A percentile compares a stretch with the other conserved stretches of the same genome.
phyloP scores from a whole-genome alignment of 192 early-diverging fungal species.

The Podochytrium sp. region DNA sequence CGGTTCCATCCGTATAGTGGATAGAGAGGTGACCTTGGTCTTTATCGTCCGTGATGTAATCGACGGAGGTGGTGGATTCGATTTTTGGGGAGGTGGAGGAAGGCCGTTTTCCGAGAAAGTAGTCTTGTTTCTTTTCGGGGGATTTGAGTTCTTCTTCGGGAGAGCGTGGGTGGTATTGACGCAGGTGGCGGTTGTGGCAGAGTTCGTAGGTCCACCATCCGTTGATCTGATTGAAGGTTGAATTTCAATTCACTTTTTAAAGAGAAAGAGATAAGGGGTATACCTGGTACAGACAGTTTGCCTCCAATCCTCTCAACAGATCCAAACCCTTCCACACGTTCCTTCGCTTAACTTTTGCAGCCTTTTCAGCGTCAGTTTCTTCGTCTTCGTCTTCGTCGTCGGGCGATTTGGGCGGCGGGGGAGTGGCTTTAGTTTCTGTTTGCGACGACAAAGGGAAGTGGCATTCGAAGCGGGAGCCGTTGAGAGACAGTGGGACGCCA shows the following conservation, averaged over 20 bases:
- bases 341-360: neutral
- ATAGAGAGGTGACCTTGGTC: constrained; percentile 65
- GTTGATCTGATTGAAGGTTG: constrained; percentile 7
- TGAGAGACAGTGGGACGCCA: neutral
- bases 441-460: neutral
- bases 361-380: neutral
- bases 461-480: neutral
- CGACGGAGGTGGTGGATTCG: neutral
- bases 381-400: neutral
- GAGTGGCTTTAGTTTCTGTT: neutral
- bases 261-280: neutral
- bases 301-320: neutral
- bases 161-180: constrained; percentile 62
- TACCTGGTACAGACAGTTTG: constrained; percentile 1
- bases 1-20: constrained; percentile 72
- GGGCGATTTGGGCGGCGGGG: neutral
- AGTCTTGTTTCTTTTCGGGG: constrained; percentile 32
- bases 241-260: neutral
- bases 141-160: constrained; percentile 36
- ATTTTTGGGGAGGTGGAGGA: neutral
- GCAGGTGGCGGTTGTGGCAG: constrained; percentile 68
- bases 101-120: constrained; percentile 31
- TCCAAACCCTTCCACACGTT: constrained; percentile 9
- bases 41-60: constrained; percentile 26
- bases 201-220: constrained; percentile 87